A percentile compares a stretch with the other conserved stretches of the same genome.
Conservation (phyloP, 768 basidiomycete species). For the Lactarius sp. region DNA sequence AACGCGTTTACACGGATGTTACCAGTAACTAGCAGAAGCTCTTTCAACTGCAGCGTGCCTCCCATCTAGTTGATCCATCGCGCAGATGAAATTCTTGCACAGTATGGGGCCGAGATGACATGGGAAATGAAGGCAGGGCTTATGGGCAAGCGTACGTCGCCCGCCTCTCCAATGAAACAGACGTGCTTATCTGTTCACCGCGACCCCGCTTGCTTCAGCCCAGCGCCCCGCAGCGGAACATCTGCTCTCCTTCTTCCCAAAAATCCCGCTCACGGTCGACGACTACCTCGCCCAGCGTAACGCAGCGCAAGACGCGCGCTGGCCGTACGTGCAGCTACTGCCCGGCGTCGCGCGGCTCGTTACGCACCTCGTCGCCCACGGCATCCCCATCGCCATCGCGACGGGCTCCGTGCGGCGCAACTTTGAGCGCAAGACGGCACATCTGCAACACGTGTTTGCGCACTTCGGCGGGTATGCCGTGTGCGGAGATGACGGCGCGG, state of each 20-base stretch:
- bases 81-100: constrained; percentile 65
- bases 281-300: constrained; percentile 56
- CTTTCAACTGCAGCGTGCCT: neutral
- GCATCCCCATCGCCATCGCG: constrained; percentile 75
- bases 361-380: constrained; percentile 59
- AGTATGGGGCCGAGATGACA: constrained; percentile 72
- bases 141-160: constrained; percentile 72
- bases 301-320: constrained; percentile 53
- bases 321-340: constrained; percentile 67
- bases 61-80: constrained; percentile 11
- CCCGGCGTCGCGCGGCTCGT: constrained; percentile 69
- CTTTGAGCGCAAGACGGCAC: constrained; percentile 60
- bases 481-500: constrained; percentile 61
- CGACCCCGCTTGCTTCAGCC: constrained; percentile 38
- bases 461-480: constrained; percentile 61
- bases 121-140: constrained; percentile 88
- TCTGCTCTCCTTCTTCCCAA: constrained; percentile 73
- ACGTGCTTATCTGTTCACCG: neutral
- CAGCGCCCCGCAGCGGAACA: constrained; percentile 59
- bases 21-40: constrained; percentile 51
- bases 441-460: constrained; percentile 53
- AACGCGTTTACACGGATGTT: constrained; percentile 69
- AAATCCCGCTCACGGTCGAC: constrained; percentile 58
- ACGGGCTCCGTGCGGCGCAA: constrained; percentile 68
- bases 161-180: neutral